Evolutionary conservation across 176 grass and related monocot species (phyloP).

Genomic region (Tuctoria greenei): DNA sequence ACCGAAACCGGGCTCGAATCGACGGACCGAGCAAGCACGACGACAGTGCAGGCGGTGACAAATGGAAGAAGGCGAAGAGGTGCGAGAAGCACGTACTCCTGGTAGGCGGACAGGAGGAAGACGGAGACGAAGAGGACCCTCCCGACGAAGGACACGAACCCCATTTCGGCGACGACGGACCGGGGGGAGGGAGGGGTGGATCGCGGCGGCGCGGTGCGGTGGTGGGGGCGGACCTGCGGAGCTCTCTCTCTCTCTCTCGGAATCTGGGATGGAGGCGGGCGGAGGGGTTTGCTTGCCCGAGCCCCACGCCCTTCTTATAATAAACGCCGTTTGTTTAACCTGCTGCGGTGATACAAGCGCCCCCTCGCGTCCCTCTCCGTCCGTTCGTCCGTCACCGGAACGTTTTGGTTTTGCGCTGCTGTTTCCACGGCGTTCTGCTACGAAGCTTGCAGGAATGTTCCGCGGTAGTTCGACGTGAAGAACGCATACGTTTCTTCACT

Average conservation of each 20-base stretch:
- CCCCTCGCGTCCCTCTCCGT: too few relatives aligned
- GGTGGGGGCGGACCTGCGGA: background rate
- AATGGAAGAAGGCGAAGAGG: background rate
- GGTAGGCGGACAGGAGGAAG: conserved; percentile 89
- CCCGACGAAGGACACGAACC: conserved; percentile 78
- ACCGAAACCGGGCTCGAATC: background rate
- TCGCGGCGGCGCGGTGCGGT: background rate
- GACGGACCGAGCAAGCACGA: background rate
- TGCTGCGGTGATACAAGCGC: background rate
- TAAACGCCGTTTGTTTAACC: background rate
- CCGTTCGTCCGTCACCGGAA: too few relatives aligned
- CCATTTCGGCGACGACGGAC: conserved; percentile 46
- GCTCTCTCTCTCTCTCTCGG: conserved; percentile 27
- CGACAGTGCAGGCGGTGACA: background rate
- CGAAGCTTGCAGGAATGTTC: background rate
- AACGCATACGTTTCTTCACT: background rate
- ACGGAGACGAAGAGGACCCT: conserved; percentile 79
- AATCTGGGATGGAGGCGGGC: conserved; percentile 39
- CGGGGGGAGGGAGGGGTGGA: too few relatives aligned
- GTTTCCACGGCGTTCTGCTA: background rate
- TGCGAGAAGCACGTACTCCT: conserved; percentile 57
- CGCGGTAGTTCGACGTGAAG: background rate
- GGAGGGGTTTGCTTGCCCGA: background rate
- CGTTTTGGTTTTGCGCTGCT: too few relatives aligned
- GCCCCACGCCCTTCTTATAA: conserved; percentile 43